Evolutionary conservation across 2,329 filamentous ascomycete genomes (phyloP).

Genomic region (Thielaviopsis populi): DNA sequence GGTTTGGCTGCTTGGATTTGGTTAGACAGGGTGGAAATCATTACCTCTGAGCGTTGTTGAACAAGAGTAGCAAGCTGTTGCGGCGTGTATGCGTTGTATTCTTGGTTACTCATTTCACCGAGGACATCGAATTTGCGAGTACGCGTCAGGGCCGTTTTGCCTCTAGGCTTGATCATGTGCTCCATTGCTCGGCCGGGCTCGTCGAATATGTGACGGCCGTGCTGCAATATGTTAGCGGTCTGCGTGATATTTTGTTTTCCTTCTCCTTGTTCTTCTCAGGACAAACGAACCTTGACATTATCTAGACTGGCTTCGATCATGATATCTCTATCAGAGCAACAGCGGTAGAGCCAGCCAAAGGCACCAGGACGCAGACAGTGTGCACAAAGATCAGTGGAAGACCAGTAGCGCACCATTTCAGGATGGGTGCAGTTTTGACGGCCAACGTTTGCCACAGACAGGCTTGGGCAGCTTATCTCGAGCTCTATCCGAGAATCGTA

Average conservation of each 20-base stretch:
- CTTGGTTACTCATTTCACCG: constrained; percentile 28
- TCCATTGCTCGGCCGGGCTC: constrained; percentile 24
- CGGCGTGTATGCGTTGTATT: constrained; percentile 32
- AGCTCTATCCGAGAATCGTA: not conserved
- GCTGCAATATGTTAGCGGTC: not conserved
- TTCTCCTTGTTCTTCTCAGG: not conserved
- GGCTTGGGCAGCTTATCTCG: not conserved
- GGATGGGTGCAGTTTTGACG: not conserved
- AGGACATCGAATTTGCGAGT: constrained; percentile 32
- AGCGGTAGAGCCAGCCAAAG: constrained; percentile 60
- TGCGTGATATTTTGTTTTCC: constrained; percentile 12
- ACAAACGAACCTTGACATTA: constrained; percentile 20
- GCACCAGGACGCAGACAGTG: constrained; percentile 39
- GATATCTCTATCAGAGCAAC: constrained; percentile 47
- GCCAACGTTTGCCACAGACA: not conserved
- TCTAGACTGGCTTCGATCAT: constrained; percentile 23
- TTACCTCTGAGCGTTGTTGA: constrained; percentile 36
- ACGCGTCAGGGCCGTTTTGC: constrained; percentile 28
- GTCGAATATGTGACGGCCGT: constrained; percentile 25
- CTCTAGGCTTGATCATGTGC: constrained; percentile 25
- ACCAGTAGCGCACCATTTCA: constrained; percentile 9
- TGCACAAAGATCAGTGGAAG: constrained; percentile 3
- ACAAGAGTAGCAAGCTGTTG: constrained; percentile 34
- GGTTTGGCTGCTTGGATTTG: too few species aligned
- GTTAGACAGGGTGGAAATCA: constrained; percentile 10